Conservation (phyloP, 768 basidiomycete species). For the Lentinula raphanica region DNA sequence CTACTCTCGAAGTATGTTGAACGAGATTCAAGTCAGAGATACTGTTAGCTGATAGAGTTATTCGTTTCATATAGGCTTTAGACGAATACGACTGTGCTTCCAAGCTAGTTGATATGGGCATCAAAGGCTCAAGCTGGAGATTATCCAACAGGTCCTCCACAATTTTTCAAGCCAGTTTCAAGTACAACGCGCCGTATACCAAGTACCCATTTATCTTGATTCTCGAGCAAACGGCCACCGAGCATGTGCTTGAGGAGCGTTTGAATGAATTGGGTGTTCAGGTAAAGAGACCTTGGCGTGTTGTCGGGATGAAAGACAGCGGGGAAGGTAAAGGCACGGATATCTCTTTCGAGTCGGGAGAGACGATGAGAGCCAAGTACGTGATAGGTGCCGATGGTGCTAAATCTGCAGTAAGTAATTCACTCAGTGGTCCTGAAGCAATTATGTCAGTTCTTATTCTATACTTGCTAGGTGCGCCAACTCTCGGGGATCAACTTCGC, state of each 20-base stretch:
- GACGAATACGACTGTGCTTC: constrained; percentile 31
- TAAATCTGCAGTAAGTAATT: background rate
- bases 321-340: constrained; percentile 16
- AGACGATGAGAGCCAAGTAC: background rate
- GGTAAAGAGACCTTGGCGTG: constrained; percentile 27
- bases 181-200: constrained; percentile 25
- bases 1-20: constrained; percentile 41
- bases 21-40: too few species aligned
- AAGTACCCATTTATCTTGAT: constrained; percentile 31
- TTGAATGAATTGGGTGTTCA: constrained; percentile 22
- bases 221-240: constrained; percentile 34
- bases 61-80: constrained; percentile 23
- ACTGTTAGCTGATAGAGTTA: too few species aligned
- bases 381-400: constrained; percentile 41
- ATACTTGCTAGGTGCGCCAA: constrained; percentile 27
- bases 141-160: constrained; percentile 17
- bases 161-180: constrained; percentile 16
- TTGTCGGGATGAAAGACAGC: constrained; percentile 21
- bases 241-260: constrained; percentile 27
- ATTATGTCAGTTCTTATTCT: background rate
- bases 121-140: constrained; percentile 15
- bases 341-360: constrained; percentile 1
- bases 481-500: constrained; percentile 30
- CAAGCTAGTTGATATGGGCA: constrained; percentile 25
- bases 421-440: constrained; percentile 18